These are phyloP conservation scores for Penicillium expansum DNA, from an alignment of 2,329 filamentous ascomycete genomes.

Conservation along the genomic window DNA sequence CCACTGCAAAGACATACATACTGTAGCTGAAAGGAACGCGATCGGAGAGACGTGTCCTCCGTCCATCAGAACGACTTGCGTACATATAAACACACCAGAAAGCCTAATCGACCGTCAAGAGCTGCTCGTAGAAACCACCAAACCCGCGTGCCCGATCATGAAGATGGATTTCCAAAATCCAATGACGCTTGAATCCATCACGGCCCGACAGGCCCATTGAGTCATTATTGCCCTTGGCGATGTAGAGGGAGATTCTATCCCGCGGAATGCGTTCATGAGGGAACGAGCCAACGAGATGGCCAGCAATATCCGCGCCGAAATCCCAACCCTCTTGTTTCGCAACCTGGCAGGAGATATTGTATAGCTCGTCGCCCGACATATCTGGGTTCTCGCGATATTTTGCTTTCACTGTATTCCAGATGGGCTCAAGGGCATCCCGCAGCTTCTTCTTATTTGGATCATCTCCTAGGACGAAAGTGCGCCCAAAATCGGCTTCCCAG, in stretches of 20 bases:
- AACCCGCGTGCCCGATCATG: conserved; percentile 40
- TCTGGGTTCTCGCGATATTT: conserved; percentile 40
- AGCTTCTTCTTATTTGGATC: conserved; percentile 48
- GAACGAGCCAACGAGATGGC: conserved; percentile 53
- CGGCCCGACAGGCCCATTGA: conserved; percentile 41
- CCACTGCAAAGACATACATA: background rate
- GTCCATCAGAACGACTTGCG: no score
- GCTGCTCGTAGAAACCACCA: conserved; percentile 46
- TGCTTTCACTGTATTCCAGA: conserved; percentile 48
- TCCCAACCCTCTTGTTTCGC: conserved; percentile 44
- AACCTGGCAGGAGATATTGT: conserved; percentile 42
- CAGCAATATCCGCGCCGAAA: conserved; percentile 47
- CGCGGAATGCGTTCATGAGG: conserved; percentile 52
- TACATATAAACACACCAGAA: background rate
- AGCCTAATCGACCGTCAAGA: conserved; percentile 27
- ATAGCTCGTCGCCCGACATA: conserved; percentile 52
- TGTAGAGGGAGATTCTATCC: conserved; percentile 48
- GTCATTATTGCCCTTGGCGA: conserved; percentile 46
- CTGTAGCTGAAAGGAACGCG: background rate
- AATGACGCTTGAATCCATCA: conserved; percentile 47
- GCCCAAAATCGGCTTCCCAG: conserved; percentile 56
- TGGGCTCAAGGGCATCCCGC: conserved; percentile 48
- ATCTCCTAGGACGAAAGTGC: conserved; percentile 51
- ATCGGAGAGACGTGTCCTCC: no score
- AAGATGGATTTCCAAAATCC: conserved; percentile 53